Conservation (phyloP, 345 rosid species). For the Brassica carinata region DNA sequence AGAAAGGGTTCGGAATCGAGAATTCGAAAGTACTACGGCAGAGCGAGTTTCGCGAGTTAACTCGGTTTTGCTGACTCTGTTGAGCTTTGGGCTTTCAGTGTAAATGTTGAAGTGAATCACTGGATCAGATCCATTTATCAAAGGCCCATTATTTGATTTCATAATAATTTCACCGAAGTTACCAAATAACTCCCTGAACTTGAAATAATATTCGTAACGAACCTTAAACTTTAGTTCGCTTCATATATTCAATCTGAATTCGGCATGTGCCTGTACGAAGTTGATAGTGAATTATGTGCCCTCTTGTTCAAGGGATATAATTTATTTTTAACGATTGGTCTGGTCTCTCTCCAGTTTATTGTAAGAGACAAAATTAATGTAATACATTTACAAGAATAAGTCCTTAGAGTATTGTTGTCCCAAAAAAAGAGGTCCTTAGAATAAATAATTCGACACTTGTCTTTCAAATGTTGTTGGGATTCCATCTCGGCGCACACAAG, state of each 20-base stretch:
- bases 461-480: too few relatives aligned
- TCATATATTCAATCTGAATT: background rate
- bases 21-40: slow-evolving; percentile 6
- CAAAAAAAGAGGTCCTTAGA: too few relatives aligned
- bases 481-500: too few relatives aligned
- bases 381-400: too few relatives aligned
- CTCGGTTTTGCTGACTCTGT: background rate
- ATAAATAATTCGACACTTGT: too few relatives aligned
- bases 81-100: background rate
- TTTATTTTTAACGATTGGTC: too few relatives aligned
- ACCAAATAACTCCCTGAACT: background rate
- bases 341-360: too few relatives aligned
- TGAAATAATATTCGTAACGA: background rate
- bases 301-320: too few relatives aligned
- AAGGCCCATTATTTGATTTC: slow-evolving; percentile 6
- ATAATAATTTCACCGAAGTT: background rate
- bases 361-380: too few relatives aligned
- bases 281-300: too few relatives aligned
- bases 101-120: background rate
- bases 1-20: background rate
- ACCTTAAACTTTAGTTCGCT: background rate
- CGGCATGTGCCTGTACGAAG: too few relatives aligned
- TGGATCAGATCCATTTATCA: background rate
- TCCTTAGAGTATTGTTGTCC: too few relatives aligned
- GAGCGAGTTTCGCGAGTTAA: slow-evolving; percentile 22